Conservation (phyloP, 257 asterid genomes). For the Fraxinus pennsylvanica region DNA sequence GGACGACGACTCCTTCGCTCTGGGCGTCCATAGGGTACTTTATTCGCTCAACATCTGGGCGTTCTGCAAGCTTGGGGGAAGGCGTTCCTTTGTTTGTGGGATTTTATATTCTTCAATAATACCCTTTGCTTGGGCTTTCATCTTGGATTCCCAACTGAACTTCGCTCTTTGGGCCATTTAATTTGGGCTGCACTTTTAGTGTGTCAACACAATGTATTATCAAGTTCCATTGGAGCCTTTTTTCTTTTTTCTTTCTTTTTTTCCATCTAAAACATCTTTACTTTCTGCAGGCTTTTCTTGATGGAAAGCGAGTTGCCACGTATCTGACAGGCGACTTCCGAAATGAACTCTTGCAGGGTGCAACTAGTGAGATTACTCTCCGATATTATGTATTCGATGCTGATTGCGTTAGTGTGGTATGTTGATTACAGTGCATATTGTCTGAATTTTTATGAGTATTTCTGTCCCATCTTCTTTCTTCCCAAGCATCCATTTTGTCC, state of each 20-base stretch:
- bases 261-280: background rate
- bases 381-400: slow-evolving; percentile 77
- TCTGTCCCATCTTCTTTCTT: background rate
- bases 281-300: slow-evolving; percentile 67
- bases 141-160: too few relatives aligned
- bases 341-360: slow-evolving; percentile 65
- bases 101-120: too few relatives aligned
- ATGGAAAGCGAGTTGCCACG: slow-evolving; percentile 71
- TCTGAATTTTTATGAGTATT: background rate
- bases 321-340: slow-evolving; percentile 59
- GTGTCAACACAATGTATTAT: background rate
- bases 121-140: too few relatives aligned
- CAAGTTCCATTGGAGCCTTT: background rate
- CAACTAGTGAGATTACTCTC: slow-evolving; percentile 73
- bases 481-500: slow-evolving; percentile 12
- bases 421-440: slow-evolving; percentile 23
- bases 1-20: too few relatives aligned
- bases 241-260: background rate
- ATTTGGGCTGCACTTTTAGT: too few relatives aligned
- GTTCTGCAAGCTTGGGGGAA: too few relatives aligned
- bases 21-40: too few relatives aligned
- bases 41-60: too few relatives aligned
- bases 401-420: slow-evolving; percentile 80
- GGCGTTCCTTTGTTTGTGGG: too few relatives aligned
- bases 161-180: too few relatives aligned